Conservation (phyloP, 306 rosid genomes). For the Oemleria cerasiformis region DNA sequence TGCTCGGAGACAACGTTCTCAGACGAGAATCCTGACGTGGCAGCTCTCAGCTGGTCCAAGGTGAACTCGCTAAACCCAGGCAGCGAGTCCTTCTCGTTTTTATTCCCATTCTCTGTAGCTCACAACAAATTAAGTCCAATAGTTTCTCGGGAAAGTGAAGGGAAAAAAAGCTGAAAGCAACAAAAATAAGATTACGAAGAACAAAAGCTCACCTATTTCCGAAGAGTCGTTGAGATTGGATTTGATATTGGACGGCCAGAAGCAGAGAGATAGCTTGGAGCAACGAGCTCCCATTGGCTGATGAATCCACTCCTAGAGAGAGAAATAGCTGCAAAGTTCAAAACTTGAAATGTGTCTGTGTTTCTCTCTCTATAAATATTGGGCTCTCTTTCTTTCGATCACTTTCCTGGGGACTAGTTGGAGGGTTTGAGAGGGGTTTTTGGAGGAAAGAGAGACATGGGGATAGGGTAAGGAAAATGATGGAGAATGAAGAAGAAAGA, state of each 20-base stretch:
- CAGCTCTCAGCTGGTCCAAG: slow-evolving; percentile 70
- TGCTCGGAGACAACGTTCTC: slow-evolving; percentile 95
- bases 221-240: slow-evolving; percentile 63
- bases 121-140: background rate
- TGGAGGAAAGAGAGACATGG: slow-evolving; percentile 8
- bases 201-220: slow-evolving; percentile 46
- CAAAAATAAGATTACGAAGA: background rate
- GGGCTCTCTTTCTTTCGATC: slow-evolving; percentile 12
- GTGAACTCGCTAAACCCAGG: slow-evolving; percentile 72
- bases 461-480: slow-evolving; percentile 5
- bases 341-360: background rate
- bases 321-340: slow-evolving; percentile 3
- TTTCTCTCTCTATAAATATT: background rate
- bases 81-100: slow-evolving; percentile 46
- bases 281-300: slow-evolving; percentile 92
- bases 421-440: slow-evolving; percentile 11
- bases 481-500: background rate
- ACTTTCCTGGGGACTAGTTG: slow-evolving; percentile 11
- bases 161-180: background rate
- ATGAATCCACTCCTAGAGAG: slow-evolving; percentile 20
- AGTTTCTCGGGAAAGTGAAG: slow-evolving; percentile 27
- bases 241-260: slow-evolving; percentile 79
- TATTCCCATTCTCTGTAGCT: slow-evolving; percentile 63
- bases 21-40: slow-evolving; percentile 81
- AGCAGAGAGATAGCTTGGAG: slow-evolving; percentile 78